Percentiles rank a stretch among this genome's conserved stretches.
Evolutionary conservation across 768 basidiomycete genomes (phyloP).

Genomic region (Termitomyces bulborhizus): DNA sequence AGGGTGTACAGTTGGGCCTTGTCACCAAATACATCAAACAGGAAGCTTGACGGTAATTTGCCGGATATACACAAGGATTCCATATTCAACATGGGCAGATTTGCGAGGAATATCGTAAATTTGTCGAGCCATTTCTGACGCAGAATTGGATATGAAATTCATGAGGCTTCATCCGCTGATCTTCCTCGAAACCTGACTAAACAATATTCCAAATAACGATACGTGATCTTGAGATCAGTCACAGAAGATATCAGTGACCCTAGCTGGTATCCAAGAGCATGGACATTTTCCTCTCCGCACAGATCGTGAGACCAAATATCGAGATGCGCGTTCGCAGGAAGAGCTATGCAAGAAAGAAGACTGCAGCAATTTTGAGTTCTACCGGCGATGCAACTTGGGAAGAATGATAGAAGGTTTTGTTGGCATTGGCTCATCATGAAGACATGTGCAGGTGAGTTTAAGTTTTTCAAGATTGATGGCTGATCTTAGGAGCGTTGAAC

Average conservation of each 20-base stretch:
- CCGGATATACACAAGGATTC: not conserved
- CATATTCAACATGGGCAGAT: not conserved
- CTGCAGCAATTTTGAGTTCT: not conserved
- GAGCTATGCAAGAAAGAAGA: not conserved
- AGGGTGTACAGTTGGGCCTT: not conserved
- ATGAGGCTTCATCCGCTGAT: not conserved
- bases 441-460: not conserved
- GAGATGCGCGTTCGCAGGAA: not conserved
- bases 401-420: not conserved
- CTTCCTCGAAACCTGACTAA: not conserved
- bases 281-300: not conserved
- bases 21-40: not conserved
- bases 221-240: not conserved
- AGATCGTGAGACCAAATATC: not conserved
- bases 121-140: too few species aligned
- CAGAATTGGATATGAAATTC: too few species aligned
- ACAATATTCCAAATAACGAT: not conserved
- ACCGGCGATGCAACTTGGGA: not conserved
- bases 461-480: not conserved
- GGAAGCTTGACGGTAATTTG: not conserved
- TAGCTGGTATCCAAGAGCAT: not conserved
- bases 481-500: not conserved
- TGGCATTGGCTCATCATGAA: not conserved
- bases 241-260: not conserved
- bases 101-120: too few species aligned